Conservation (phyloP, 2,329 filamentous ascomycete species). For the Akanthomyces muscarius region DNA sequence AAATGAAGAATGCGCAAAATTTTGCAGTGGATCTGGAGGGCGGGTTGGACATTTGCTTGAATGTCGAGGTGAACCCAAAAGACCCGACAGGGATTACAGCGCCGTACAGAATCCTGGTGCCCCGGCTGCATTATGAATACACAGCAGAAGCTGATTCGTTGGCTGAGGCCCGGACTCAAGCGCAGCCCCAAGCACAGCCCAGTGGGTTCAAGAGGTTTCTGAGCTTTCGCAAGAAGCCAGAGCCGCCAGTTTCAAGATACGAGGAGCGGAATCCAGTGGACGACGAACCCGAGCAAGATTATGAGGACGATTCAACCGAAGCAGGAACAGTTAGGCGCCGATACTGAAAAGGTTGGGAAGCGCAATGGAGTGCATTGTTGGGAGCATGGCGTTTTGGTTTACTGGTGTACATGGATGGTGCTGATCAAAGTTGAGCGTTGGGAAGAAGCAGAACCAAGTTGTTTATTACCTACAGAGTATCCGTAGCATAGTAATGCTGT, state of each 20-base stretch:
- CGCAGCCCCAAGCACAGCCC: conserved; percentile 22
- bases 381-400: conserved; percentile 14
- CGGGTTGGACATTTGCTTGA: conserved; percentile 81
- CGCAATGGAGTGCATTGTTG: not conserved
- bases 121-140: conserved; percentile 64
- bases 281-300: conserved; percentile 15
- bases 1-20: conserved; percentile 50
- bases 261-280: not conserved
- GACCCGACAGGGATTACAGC: conserved; percentile 86
- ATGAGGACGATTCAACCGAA: conserved; percentile 23
- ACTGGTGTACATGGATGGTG: not conserved
- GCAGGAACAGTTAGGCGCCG: conserved; percentile 19
- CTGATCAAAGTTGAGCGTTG: not conserved
- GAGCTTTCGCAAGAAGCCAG: conserved; percentile 39
- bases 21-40: conserved; percentile 71
- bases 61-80: conserved; percentile 80
- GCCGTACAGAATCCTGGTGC: conserved; percentile 83
- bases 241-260: not conserved
- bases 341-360: not conserved
- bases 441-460: conserved; percentile 7
- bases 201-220: conserved; percentile 43
- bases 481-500: not conserved
- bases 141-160: conserved; percentile 36
- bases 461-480: not conserved
- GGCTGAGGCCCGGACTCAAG: conserved; percentile 21